Conservation (phyloP, 164 flowering plant species). For the Piper betle region DNA sequence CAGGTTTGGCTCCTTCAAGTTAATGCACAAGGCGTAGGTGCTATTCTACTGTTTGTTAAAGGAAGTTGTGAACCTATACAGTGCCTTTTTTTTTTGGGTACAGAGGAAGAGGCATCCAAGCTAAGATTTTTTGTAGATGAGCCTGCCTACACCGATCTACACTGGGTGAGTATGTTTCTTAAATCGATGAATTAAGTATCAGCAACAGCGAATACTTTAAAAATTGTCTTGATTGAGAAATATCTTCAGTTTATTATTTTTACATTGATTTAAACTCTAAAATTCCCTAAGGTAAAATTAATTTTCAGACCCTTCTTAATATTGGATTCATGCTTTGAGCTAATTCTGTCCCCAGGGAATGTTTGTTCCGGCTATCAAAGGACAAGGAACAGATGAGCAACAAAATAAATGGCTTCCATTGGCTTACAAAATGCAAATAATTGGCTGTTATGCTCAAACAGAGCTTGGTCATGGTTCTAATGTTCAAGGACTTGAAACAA, state of each 20-base stretch:
- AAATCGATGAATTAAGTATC: neutral
- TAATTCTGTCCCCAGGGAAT: conserved; percentile 44
- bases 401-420: conserved; percentile 83
- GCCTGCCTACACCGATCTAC: conserved; percentile 89
- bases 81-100: conserved; percentile 5
- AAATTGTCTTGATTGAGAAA: neutral
- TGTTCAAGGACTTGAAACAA: conserved; percentile 98
- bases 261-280: neutral
- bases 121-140: conserved; percentile 71
- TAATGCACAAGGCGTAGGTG: neutral
- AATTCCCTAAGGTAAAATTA: neutral
- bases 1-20: conserved; percentile 30
- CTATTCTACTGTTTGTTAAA: neutral
- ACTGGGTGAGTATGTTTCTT: conserved; percentile 51
- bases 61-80: conserved; percentile 1
- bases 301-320: neutral
- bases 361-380: conserved; percentile 91
- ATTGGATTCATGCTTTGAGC: neutral
- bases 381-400: conserved; percentile 96
- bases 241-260: neutral
- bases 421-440: conserved; percentile 95
- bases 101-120: conserved; percentile 80
- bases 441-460: conserved; percentile 98
- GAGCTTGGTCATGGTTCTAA: conserved; percentile 99
- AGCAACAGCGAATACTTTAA: neutral